Conservation (phyloP, 169 alveolate genomes). For the Perkinsus chesapeaki region DNA sequence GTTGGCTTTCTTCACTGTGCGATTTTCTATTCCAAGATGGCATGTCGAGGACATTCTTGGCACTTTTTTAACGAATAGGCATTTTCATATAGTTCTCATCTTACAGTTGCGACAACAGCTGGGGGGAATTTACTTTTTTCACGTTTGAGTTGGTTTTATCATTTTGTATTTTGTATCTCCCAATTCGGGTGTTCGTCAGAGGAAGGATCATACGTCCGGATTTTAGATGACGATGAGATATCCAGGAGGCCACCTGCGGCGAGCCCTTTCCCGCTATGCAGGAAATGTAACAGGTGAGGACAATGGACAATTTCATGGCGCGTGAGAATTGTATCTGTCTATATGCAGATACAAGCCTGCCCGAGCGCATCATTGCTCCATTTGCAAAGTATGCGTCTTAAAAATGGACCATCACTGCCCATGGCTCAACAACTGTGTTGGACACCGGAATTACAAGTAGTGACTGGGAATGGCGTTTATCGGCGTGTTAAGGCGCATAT, state of each 20-base stretch:
- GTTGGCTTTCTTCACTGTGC: too few relatives aligned
- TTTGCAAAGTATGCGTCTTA: conserved; percentile 58
- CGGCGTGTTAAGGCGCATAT: too few relatives aligned
- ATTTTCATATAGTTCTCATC: too few relatives aligned
- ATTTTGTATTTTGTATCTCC: too few relatives aligned
- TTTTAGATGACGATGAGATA: not conserved
- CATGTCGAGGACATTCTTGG: too few relatives aligned
- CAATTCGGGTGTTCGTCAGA: too few relatives aligned
- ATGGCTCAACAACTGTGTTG: conserved; percentile 74
- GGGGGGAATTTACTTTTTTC: too few relatives aligned
- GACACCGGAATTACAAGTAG: conserved; percentile 66
- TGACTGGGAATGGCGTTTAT: conserved; percentile 43
- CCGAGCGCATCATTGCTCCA: conserved; percentile 15
- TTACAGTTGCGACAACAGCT: too few relatives aligned
- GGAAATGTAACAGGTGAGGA: not conserved
- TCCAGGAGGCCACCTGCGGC: not conserved
- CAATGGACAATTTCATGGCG: not conserved
- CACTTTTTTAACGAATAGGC: too few relatives aligned
- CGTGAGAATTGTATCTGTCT: not conserved
- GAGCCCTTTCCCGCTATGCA: not conserved
- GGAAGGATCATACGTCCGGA: not conserved
- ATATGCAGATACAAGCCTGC: conserved; percentile 2
- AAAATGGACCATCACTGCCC: conserved; percentile 80
- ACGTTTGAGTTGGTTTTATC: too few relatives aligned
- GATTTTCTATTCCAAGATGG: too few relatives aligned